Conservation (phyloP, 805 yeast species). For the Yarrowia sp. region DNA sequence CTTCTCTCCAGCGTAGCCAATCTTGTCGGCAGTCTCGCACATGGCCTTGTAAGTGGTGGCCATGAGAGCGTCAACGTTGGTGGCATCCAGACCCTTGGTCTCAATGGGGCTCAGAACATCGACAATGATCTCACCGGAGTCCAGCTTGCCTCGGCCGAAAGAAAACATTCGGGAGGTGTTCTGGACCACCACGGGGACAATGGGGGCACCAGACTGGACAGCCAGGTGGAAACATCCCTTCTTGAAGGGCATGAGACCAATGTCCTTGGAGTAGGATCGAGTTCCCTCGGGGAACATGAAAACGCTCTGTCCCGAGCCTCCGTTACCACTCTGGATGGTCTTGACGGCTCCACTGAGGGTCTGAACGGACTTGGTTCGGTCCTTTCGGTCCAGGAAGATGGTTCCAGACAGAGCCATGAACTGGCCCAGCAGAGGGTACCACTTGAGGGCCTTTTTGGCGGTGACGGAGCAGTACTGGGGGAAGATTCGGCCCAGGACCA, state of each 20-base stretch:
- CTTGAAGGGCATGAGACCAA: conserved; percentile 80
- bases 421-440: conserved; percentile 93
- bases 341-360: conserved; percentile 69
- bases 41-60: conserved; percentile 56
- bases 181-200: conserved; percentile 82
- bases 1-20: conserved; percentile 36
- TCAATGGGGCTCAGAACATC: conserved; percentile 78
- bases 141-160: conserved; percentile 59
- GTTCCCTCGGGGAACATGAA: conserved; percentile 98
- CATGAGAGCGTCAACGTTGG: conserved; percentile 62
- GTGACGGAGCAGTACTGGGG: conserved; percentile 89
- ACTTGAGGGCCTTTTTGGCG: conserved; percentile 79
- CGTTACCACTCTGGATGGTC: conserved; percentile 54
- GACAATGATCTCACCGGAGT: conserved; percentile 69
- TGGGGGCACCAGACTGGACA: conserved; percentile 82
- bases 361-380: conserved; percentile 67
- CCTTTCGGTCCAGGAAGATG: conserved; percentile 80
- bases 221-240: conserved; percentile 99
- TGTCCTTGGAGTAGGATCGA: conserved; percentile 68
- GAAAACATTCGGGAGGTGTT: conserved; percentile 76
- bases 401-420: conserved; percentile 91
- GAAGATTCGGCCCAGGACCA: conserved; percentile 76
- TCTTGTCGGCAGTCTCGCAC: conserved; percentile 39
- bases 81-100: conserved; percentile 66
- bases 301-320: conserved; percentile 50